Percentiles rank a stretch among this genome's conserved stretches.
Conservation (phyloP, 2,329 filamentous ascomycete species). For the Helotiales sp. region DNA sequence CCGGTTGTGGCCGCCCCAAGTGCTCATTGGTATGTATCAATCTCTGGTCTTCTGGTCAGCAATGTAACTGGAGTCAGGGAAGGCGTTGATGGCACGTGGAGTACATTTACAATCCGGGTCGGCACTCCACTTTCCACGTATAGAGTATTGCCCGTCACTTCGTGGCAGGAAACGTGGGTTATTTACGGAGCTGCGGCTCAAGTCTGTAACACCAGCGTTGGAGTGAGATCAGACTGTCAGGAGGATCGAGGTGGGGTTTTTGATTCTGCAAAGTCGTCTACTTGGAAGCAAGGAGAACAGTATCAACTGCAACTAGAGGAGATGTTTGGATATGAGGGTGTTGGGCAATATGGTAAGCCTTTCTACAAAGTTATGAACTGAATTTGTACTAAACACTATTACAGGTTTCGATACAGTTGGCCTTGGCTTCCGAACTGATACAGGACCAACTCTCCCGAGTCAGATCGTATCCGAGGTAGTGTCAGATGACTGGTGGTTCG, state of each 20-base stretch:
- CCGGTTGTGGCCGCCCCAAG: constrained; percentile 30
- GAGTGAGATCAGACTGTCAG: constrained; percentile 45
- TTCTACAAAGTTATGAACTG: background rate
- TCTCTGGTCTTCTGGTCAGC: background rate
- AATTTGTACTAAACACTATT: constrained; percentile 4
- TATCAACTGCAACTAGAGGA: constrained; percentile 46
- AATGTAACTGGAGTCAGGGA: constrained; percentile 32
- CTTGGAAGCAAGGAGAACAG: constrained; percentile 44
- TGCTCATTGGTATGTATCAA: constrained; percentile 29
- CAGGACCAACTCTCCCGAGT: constrained; percentile 30
- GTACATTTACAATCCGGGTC: constrained; percentile 47
- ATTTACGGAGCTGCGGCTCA: constrained; percentile 66
- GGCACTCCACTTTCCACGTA: constrained; percentile 46
- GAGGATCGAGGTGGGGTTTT: constrained; percentile 46
- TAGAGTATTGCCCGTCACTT: constrained; percentile 47
- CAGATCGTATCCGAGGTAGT: constrained; percentile 34
- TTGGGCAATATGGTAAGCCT: constrained; percentile 36
- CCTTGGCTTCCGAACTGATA: constrained; percentile 29
- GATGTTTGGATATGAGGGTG: constrained; percentile 45
- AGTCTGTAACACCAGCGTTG: constrained; percentile 55
- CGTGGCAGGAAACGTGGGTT: constrained; percentile 53
- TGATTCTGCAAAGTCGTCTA: constrained; percentile 44
- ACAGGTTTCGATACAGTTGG: constrained; percentile 37
- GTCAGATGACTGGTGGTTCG: constrained; percentile 35
- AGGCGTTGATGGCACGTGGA: constrained; percentile 47